A percentile compares a stretch with the other conserved stretches of the same genome.
Evolutionary conservation across 306 rosid genomes (phyloP).

Genomic region (Cicer arietinum): DNA sequence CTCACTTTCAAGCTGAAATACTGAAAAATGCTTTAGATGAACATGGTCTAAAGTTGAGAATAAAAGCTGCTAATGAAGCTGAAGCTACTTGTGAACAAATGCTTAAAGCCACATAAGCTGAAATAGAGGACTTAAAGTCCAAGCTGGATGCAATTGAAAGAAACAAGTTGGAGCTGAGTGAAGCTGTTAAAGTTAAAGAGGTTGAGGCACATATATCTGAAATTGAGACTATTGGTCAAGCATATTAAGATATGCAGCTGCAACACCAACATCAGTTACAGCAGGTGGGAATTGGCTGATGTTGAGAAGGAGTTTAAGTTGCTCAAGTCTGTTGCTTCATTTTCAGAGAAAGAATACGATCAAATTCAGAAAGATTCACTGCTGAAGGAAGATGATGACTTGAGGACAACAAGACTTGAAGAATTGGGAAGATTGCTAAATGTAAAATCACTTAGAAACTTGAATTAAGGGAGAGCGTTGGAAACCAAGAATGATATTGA

Average conservation of each 20-base stretch:
- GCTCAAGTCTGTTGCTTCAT: constrained; percentile 67
- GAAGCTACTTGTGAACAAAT: constrained; percentile 92
- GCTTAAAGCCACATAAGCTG: constrained; percentile 83
- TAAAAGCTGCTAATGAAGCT: constrained; percentile 94
- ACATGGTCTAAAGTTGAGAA: constrained; percentile 78
- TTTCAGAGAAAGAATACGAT: constrained; percentile 84
- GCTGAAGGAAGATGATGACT: no score
- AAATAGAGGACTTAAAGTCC: constrained; percentile 72
- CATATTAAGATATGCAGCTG: constrained; percentile 98
- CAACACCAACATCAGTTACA: constrained; percentile 89
- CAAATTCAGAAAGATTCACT: constrained; percentile 64
- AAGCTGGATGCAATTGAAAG: constrained; percentile 81
- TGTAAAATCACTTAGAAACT: no score
- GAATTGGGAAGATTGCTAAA: no score
- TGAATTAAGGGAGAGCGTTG: no score
- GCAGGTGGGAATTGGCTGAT: constrained; percentile 83
- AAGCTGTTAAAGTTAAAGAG: constrained; percentile 82
- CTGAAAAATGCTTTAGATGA: no score
- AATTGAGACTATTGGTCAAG: constrained; percentile 99
- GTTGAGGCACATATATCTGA: constrained; percentile 90
- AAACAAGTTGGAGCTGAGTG: constrained; percentile 76
- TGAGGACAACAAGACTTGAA: no score
- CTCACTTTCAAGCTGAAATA: no score
- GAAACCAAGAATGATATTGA: no score
- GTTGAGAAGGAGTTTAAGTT: constrained; percentile 89